These are phyloP conservation scores for Ophiosphaerella korrae DNA, from an alignment of 2,329 filamentous ascomycete species.

Conservation along the genomic window DNA sequence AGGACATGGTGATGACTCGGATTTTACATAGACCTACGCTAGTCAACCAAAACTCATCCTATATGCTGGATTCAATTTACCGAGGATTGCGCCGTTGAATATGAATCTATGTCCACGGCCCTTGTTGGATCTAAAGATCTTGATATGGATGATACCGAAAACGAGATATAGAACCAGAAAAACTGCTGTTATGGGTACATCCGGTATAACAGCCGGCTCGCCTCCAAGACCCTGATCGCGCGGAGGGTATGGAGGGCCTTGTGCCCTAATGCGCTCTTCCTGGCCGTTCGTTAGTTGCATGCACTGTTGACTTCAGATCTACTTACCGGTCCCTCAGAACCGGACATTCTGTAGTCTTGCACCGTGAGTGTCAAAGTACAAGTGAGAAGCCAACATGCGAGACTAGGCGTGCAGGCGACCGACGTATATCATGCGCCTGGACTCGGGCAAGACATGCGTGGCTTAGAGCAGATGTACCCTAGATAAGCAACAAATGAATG, in stretches of 20 bases:
- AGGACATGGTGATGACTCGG: constrained; percentile 49
- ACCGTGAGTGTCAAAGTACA: not conserved
- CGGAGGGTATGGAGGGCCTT: constrained; percentile 39
- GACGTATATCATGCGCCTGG: constrained; percentile 26
- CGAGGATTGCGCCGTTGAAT: constrained; percentile 50
- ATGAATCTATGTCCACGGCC: constrained; percentile 51
- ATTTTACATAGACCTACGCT: constrained; percentile 52
- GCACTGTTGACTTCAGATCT: not conserved
- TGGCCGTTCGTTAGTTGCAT: constrained; percentile 9
- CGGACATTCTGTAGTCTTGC: constrained; percentile 15
- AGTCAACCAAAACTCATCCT: constrained; percentile 11
- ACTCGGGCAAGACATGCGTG: constrained; percentile 22
- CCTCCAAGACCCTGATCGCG: constrained; percentile 34
- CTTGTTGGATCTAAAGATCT: constrained; percentile 49
- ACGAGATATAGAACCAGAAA: constrained; percentile 51
- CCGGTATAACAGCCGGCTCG: constrained; percentile 36
- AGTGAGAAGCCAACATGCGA: constrained; percentile 11
- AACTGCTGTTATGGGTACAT: constrained; percentile 49
- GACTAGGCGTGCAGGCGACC: constrained; percentile 5
- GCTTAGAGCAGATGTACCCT: constrained; percentile 23
- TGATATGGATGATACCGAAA: constrained; percentile 49
- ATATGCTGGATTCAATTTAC: constrained; percentile 23
- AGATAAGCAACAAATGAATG: constrained; percentile 26
- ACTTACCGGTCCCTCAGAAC: constrained; percentile 13
- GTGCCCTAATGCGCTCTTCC: constrained; percentile 4